phyloP scores from a whole-genome alignment of 2,329 filamentous ascomycete genomes.

The Periconia macrospinosa region DNA sequence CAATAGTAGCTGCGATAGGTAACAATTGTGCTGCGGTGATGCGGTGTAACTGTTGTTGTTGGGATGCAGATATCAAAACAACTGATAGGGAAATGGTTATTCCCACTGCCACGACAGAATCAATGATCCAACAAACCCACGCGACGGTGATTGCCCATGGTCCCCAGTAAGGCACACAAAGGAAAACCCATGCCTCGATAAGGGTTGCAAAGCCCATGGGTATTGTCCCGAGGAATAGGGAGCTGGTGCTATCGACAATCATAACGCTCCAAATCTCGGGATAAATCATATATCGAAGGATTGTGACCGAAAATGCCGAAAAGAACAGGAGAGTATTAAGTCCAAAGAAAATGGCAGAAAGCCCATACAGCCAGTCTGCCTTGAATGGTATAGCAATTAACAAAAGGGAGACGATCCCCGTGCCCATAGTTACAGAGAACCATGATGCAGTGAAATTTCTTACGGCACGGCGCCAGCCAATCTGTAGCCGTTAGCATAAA shows the following conservation, averaged over 20 bases:
- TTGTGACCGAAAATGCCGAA: conserved; percentile 56
- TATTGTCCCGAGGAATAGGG: conserved; percentile 67
- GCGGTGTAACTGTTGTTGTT: conserved; percentile 32
- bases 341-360: conserved; percentile 63
- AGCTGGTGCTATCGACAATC: conserved; percentile 67
- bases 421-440: conserved; percentile 59
- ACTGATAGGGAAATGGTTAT: conserved; percentile 54
- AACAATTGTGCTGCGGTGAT: conserved; percentile 69
- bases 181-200: conserved; percentile 64
- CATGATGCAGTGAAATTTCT: conserved; percentile 43
- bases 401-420: conserved; percentile 66
- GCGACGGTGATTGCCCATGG: conserved; percentile 53
- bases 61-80: conserved; percentile 53
- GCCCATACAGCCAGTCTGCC: conserved; percentile 58
- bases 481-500: conserved; percentile 10
- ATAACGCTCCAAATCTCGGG: conserved; percentile 67
- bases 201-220: conserved; percentile 72
- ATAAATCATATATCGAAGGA: conserved; percentile 65
- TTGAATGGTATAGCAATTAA: conserved; percentile 65
- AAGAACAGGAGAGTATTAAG: conserved; percentile 63
- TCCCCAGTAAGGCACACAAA: conserved; percentile 65
- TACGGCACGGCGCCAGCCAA: conserved; percentile 40
- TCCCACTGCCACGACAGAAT: conserved; percentile 48
- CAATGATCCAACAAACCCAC: conserved; percentile 56
- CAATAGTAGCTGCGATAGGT: conserved; percentile 67